Evolutionary conservation across 2,329 filamentous ascomycete genomes (phyloP).

Genomic region (Fusarium hostae): DNA sequence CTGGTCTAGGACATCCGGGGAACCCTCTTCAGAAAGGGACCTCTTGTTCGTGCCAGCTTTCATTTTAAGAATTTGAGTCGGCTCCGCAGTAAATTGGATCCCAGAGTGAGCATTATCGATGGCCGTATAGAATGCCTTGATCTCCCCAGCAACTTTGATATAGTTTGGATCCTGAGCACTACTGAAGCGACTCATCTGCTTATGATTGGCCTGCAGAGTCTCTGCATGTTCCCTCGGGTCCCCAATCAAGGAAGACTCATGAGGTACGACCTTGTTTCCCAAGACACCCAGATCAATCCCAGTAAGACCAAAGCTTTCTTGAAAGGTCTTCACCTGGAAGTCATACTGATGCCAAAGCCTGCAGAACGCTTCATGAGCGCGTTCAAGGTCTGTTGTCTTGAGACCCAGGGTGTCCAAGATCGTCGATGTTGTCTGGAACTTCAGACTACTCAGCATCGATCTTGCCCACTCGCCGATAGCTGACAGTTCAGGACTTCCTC

Average conservation of each 20-base stretch:
- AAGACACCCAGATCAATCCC: conserved; percentile 10
- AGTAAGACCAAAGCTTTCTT: conserved; percentile 17
- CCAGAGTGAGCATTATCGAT: background rate
- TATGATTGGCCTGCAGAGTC: conserved; percentile 28
- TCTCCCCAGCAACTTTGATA: conserved; percentile 20
- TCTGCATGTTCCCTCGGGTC: conserved; percentile 23
- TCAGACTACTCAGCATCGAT: conserved; percentile 33
- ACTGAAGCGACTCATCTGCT: conserved; percentile 10
- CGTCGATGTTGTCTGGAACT: conserved; percentile 4
- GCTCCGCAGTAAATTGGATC: too few relatives aligned
- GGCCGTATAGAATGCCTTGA: background rate
- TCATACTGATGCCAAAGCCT: conserved; percentile 11
- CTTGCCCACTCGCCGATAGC: conserved; percentile 16
- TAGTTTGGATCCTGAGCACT: conserved; percentile 15
- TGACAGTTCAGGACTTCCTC: conserved; percentile 40
- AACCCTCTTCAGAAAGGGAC: too few relatives aligned
- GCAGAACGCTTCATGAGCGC: conserved; percentile 16
- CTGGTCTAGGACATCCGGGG: background rate
- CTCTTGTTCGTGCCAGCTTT: too few relatives aligned
- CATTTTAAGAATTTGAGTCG: too few relatives aligned
- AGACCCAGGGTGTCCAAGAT: conserved; percentile 17
- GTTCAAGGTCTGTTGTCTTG: conserved; percentile 23
- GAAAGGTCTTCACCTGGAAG: conserved; percentile 33
- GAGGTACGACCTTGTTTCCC: conserved; percentile 22
- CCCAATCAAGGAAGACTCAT: conserved; percentile 19